Evolutionary conservation across 78 protist species (phyloP), one percentile per base, ranked within the genome.

Genomic region (Dictyostelium brefeldianum): DNA sequence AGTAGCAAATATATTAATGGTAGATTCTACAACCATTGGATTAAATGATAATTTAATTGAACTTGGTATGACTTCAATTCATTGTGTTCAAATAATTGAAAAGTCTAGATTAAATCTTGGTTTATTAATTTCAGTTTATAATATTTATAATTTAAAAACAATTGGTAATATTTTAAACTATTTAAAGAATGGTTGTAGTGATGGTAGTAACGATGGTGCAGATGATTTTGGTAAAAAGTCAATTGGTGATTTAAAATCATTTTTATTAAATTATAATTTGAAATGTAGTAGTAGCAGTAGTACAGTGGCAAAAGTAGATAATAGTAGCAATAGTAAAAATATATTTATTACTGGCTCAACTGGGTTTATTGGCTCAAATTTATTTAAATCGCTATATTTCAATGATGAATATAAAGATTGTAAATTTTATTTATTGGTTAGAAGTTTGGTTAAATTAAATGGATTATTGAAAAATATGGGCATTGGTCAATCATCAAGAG

Each of bases 31-130:
- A 36, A 36, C 2, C 1, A 84, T 74, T 57, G 51, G 22, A 56
- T 15, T 22, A 6, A 3, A 29, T n/a, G 77, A 56, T n/a, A 82
- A 84, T 74, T 29, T 84, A 25, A 62, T 84, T 11, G 2, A 15
- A 43, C 29, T 54, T 41, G 56, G 64, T 25, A 18, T 84, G 36
- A 84, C 79, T 0, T 84, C 92, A 10, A 84, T 84, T 8, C 46
- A 56, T 47, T 84, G 64, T 27, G 59, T 74, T 25, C 56, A 80
- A 74, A 73, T 84, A 7, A 84, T 84, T 47, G 74, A 84, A 74
- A 3, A 9, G 27, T 17, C 46, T 14, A 41, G 82, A 74, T 46
- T n/a, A 10, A 43, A 51, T 10, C 74, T 73, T 57, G 92, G 92
- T n/a, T 43, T 84, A 2, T 12, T 43, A 9, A 31, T 84, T 9